A percentile compares a stretch with the other conserved stretches of the same genome.
Evolutionary conservation across 2,329 filamentous ascomycete species (phyloP).

Genomic region (Aspergillus sp.): DNA sequence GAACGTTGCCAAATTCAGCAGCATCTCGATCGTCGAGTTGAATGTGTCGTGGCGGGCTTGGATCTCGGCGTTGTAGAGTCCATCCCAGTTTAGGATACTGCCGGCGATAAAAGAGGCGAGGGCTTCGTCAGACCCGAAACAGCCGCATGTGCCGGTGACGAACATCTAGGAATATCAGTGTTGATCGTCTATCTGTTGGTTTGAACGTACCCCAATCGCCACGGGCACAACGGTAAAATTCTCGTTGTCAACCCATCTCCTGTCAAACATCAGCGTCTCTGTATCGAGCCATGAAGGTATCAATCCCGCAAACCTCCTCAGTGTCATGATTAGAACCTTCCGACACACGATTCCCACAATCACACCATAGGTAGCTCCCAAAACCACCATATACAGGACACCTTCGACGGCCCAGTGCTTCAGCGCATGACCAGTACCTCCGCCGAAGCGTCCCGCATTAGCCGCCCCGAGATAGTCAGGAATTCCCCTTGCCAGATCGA

Average conservation of each 20-base stretch:
- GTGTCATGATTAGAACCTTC: too few relatives aligned
- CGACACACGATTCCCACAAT: too few relatives aligned
- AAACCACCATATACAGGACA: too few relatives aligned
- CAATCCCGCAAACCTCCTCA: too few relatives aligned
- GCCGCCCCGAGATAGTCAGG: constrained; percentile 23
- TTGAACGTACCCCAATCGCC: constrained; percentile 39
- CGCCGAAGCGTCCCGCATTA: constrained; percentile 42
- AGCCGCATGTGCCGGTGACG: constrained; percentile 50
- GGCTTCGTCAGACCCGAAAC: constrained; percentile 52
- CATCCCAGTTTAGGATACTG: constrained; percentile 55
- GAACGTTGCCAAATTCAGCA: constrained; percentile 54
- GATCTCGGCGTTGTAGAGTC: constrained; percentile 49
- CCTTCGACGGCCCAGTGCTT: constrained; percentile 52
- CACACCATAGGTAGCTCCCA: too few relatives aligned
- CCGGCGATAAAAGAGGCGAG: constrained; percentile 55
- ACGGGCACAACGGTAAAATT: constrained; percentile 47
- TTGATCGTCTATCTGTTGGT: too few relatives aligned
- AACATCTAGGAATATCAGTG: too few relatives aligned
- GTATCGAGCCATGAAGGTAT: too few relatives aligned
- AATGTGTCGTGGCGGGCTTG: constrained; percentile 53
- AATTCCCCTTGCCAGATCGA: constrained; percentile 13
- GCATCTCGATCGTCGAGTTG: constrained; percentile 50
- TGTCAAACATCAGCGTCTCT: too few relatives aligned
- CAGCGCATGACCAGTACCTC: constrained; percentile 45
- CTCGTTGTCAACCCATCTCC: constrained; percentile 50